Percentiles rank a stretch among this genome's conserved stretches.
phyloP scores from a whole-genome alignment of 768 basidiomycete genomes.

The Amanita subjunquillea region DNA sequence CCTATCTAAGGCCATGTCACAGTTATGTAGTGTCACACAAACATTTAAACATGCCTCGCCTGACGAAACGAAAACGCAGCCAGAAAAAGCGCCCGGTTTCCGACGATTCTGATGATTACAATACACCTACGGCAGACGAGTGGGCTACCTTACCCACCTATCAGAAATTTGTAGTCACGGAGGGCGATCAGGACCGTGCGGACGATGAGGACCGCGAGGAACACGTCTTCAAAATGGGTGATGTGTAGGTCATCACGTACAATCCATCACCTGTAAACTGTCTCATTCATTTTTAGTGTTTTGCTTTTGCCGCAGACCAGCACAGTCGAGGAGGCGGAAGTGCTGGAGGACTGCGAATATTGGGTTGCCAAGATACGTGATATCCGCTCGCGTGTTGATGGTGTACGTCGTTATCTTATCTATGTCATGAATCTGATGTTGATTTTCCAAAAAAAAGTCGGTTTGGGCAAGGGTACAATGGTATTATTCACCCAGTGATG shows the following conservation, averaged over 20 bases:
- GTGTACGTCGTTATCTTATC: conserved; percentile 16
- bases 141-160: conserved; percentile 12
- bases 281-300: conserved; percentile 19
- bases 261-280: not conserved
- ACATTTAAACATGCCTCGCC: not conserved
- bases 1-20: too few relatives aligned
- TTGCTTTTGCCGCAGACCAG: conserved; percentile 29
- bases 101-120: not conserved
- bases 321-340: conserved; percentile 15
- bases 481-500: conserved; percentile 45
- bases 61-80: not conserved
- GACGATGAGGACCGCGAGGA: conserved; percentile 20
- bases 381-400: conserved; percentile 25
- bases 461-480: conserved; percentile 47
- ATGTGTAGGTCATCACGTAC: conserved; percentile 21
- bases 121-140: conserved; percentile 9
- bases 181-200: not conserved
- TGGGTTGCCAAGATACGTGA: conserved; percentile 44
- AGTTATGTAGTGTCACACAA: too few relatives aligned
- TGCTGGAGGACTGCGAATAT: conserved; percentile 22
- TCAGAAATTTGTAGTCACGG: conserved; percentile 17
- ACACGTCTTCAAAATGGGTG: conserved; percentile 18
- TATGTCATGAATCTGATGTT: not conserved
- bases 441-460: conserved; percentile 13
- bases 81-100: not conserved